Evolutionary conservation across 2,329 filamentous ascomycete species (phyloP), one percentile per base, ranked within the genome.

Genomic region (Fusarium secorum): DNA sequence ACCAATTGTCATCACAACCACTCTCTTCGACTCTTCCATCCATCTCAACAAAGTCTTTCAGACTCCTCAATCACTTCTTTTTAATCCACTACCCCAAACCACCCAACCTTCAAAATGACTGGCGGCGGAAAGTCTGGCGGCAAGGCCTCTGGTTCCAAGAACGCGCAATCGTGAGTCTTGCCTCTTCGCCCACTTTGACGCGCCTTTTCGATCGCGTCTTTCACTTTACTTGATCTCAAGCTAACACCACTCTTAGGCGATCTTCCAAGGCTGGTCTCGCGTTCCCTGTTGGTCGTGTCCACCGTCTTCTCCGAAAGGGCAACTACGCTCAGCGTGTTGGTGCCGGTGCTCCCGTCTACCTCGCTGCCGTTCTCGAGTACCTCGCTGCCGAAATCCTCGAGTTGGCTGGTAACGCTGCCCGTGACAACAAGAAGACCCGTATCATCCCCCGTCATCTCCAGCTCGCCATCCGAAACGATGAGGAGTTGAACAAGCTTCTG

Each of bases 351-450:
- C 95, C 95, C 74, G 95, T 98, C 80, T 98, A 98, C 84, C 92
- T 98, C 74, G 95, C 95, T 75, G 95, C 95, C 61, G 96, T 99
- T 60, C 94, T 99, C 53, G 96, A 99, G 87, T 99, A 99, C 83
- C 92, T 99, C 66, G 95, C 96, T 77, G 96, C 96, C 75, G 96
- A 99, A 88, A 98, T 99, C 78, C 94, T 99, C 80, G 96, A 99
- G 87, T 87, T 99, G 86, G 96, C 96, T 83, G 96, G 96, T 79
- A 99, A 99, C 85, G 96, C 96, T 79, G 96, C 96, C 73, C 95
- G 96, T 79, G 96, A 99, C 87, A 98, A 98, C 91, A 99, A 99
- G 93, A 98, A 98, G 93, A 99, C 95, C 74, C 95, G 96, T 92
- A 99, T 99, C 87, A 99, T 98, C 70, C 96, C 96, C 75, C 94